Base-by-base conservation (phyloP, 1,139 yeast species). In the Candida labiduridarum region DNA sequence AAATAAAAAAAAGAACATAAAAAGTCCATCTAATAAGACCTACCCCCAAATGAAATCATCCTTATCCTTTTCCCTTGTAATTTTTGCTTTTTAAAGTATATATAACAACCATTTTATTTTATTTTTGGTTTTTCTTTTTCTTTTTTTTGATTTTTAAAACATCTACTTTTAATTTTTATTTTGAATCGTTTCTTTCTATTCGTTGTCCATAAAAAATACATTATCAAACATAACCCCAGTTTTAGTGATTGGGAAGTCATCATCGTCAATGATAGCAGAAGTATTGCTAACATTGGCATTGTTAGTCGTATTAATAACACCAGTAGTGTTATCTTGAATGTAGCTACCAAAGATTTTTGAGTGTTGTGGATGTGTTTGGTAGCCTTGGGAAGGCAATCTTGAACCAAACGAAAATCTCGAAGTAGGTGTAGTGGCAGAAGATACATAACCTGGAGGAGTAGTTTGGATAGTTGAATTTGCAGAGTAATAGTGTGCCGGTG, bases 261-360 rank as follows among this genome's bases (percentile, higher is more conserved):
- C 82, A 49, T 76, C 83, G 41, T 66, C 71, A 10, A 59, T 61
- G 10, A 76, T 65, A 0, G 80, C 82, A 42, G 73, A 72, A 10
- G 75, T 64, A 0, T 79, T 80, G 43, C 10, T 25, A 8, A 7
- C 29, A 25, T 8, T 25, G 10, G 29, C 29, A 25, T 6, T 8
- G 6, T 7, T 25, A 25, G 8, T 25, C 29, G 29, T 25, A 25
- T 25, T 25, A 9, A 25, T 25, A 4, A 8, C 10, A 25, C 10
- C 6, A 9, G 71, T 70, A 31, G 68, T n/a, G 38, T 15, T 77
- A 43, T 67, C 52, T 2, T 50, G 48, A 52, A 57, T 34, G 55
- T 56, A 48, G n/a, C 12, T 42, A 15, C 46, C 41, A 27, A 35
- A 35, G 12, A 19, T 14, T 27, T 43, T 33, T 7, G 39, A 35